A percentile compares a stretch with the other conserved stretches of the same genome.
phyloP scores from a whole-genome alignment of 768 basidiomycete species.

The Favolaschia claudopus region DNA sequence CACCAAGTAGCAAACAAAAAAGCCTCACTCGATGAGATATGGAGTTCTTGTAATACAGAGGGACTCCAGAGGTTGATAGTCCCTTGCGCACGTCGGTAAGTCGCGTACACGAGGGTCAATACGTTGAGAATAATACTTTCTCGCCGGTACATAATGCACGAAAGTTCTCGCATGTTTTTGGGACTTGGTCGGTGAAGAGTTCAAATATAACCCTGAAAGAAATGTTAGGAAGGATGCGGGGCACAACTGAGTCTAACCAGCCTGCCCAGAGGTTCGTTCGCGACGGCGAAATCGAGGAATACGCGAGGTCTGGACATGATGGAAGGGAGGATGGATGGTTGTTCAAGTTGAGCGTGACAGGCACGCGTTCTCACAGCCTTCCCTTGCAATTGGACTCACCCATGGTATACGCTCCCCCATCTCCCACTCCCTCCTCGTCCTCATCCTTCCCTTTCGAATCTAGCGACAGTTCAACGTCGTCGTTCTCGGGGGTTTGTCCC shows the following conservation, averaged over 20 bases:
- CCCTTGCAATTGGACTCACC: conserved; percentile 15
- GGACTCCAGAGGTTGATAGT: conserved; percentile 67
- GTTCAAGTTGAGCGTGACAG: not conserved
- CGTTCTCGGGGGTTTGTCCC: conserved; percentile 72
- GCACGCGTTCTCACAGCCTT: conserved; percentile 13
- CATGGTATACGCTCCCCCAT: conserved; percentile 15
- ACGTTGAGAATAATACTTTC: no score
- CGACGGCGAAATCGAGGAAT: conserved; percentile 72
- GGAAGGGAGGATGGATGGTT: not conserved
- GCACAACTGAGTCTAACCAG: conserved; percentile 31
- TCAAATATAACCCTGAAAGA: conserved; percentile 71
- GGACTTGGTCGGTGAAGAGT: conserved; percentile 70
- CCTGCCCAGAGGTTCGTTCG: conserved; percentile 63
- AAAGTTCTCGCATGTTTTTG: conserved; percentile 60
- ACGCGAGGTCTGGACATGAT: conserved; percentile 65
- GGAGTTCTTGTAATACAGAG: conserved; percentile 84
- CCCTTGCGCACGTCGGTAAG: no score
- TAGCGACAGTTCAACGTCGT: conserved; percentile 80
- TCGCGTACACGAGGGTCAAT: no score
- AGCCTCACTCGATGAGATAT: conserved; percentile 59
- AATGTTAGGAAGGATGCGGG: conserved; percentile 7
- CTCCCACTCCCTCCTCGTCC: not conserved
- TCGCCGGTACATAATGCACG: conserved; percentile 88
- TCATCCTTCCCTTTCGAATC: conserved; percentile 6
- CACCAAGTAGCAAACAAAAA: not conserved